A percentile compares a stretch with the other conserved stretches of the same genome.
Conservation (phyloP, 116 monocot species). For the Iris pallida region DNA sequence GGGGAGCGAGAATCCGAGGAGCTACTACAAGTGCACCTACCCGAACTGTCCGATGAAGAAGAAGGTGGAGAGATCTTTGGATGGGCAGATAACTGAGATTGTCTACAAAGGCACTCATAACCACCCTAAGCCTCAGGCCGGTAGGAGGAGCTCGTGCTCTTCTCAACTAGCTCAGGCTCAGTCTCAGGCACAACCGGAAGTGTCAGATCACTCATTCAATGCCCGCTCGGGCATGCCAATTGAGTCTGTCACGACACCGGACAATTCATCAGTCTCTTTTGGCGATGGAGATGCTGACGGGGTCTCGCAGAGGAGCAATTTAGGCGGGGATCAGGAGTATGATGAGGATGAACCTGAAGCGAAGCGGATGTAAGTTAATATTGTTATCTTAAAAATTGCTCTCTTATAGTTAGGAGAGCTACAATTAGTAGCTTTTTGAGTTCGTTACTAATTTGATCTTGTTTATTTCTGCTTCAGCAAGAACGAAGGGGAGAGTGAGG, state of each 20-base stretch:
- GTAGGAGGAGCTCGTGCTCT: slow-evolving; percentile 18
- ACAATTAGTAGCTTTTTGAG: background rate
- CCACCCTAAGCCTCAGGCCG: slow-evolving; percentile 31
- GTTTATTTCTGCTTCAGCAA: slow-evolving; percentile 17
- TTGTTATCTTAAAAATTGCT: background rate
- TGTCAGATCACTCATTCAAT: slow-evolving; percentile 7
- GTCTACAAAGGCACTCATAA: slow-evolving; percentile 50
- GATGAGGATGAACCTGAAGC: slow-evolving; percentile 39
- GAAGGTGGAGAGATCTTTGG: slow-evolving; percentile 38
- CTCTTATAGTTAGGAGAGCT: background rate
- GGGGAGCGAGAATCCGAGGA: slow-evolving; percentile 41
- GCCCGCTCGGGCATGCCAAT: slow-evolving; percentile 2
- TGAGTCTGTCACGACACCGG: slow-evolving; percentile 23
- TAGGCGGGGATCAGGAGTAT: slow-evolving; percentile 11
- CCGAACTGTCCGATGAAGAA: slow-evolving; percentile 41
- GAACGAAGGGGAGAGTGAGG: slow-evolving; percentile 30
- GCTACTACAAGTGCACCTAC: slow-evolving; percentile 57
- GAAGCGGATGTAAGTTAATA: slow-evolving; percentile 32
- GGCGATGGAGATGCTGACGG: slow-evolving; percentile 27
- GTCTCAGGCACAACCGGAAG: slow-evolving; percentile 9
- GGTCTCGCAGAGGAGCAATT: slow-evolving; percentile 1
- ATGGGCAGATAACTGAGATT: slow-evolving; percentile 40
- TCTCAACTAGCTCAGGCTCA: slow-evolving; percentile 6
- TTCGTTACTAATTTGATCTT: background rate
- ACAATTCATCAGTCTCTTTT: slow-evolving; percentile 41